A percentile compares a stretch with the other conserved stretches of the same genome.
phyloP scores from a whole-genome alignment of 108 stramenopile genomes.

The Pseudonitzschia multistriata region DNA sequence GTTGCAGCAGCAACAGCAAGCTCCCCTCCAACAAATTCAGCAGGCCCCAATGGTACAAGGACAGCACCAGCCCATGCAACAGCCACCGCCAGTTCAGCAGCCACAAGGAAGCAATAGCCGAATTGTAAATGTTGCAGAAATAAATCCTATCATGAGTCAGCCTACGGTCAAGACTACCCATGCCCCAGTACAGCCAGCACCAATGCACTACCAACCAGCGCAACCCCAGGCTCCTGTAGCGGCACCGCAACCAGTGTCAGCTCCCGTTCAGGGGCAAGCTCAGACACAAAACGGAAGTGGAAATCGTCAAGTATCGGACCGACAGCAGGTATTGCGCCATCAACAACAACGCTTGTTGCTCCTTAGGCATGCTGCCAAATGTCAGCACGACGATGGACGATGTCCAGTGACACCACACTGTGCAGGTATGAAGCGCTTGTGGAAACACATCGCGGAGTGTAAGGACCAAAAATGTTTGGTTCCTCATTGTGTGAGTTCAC shows the following conservation, averaged over 20 bases:
- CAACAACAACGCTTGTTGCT: slow-evolving; percentile 98
- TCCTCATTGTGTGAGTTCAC: slow-evolving; percentile 96
- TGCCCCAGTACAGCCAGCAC: slow-evolving; percentile 29
- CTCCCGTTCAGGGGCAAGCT: slow-evolving; percentile 26
- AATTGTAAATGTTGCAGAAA: slow-evolving; percentile 80
- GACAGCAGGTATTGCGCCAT: slow-evolving; percentile 94
- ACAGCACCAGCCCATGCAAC: slow-evolving; percentile 57
- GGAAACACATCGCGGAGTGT: slow-evolving; percentile 99
- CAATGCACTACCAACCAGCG: slow-evolving; percentile 28
- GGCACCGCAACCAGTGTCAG: slow-evolving; percentile 31
- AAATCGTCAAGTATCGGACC: slow-evolving; percentile 67
- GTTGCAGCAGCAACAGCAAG: slow-evolving; percentile 37
- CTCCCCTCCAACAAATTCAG: slow-evolving; percentile 37
- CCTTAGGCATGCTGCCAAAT: slow-evolving; percentile 98
- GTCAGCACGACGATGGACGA: slow-evolving; percentile 89
- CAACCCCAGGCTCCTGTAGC: slow-evolving; percentile 27
- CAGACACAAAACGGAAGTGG: slow-evolving; percentile 31
- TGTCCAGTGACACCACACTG: slow-evolving; percentile 98
- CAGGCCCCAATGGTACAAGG: slow-evolving; percentile 38
- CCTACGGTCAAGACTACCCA: slow-evolving; percentile 18
- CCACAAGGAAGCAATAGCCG: slow-evolving; percentile 48
- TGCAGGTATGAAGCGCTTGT: slow-evolving; percentile 96
- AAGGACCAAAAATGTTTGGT: slow-evolving; percentile 96
- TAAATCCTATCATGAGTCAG: slow-evolving; percentile 70
- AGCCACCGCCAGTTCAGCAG: slow-evolving; percentile 35